These are phyloP conservation scores for Cryphonectria carpinicola DNA, from an alignment of 2,329 filamentous ascomycete species.

Conservation along the genomic window DNA sequence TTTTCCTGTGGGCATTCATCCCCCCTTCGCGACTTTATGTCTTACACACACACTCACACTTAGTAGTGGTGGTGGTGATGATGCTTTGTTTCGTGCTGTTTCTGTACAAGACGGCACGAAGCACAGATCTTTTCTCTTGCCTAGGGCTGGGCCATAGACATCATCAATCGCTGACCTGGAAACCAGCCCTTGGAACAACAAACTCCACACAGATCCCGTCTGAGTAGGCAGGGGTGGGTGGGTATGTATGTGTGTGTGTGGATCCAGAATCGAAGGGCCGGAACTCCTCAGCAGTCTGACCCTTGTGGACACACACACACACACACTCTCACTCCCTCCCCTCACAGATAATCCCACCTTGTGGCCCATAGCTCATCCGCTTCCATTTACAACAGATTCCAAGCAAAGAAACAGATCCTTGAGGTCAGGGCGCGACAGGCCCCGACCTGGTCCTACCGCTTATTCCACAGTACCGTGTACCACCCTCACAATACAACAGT, in stretches of 20 bases:
- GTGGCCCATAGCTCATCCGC: conserved; percentile 1
- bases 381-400: conserved; percentile 4
- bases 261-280: conserved; percentile 6
- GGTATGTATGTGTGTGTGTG: background rate
- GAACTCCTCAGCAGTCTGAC: conserved; percentile 7
- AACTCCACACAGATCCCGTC: conserved; percentile 10
- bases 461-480: conserved; percentile 1
- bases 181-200: conserved; percentile 18
- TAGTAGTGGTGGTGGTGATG: background rate
- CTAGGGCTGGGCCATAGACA: conserved; percentile 3
- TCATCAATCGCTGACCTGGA: conserved; percentile 12
- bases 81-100: conserved; percentile 27
- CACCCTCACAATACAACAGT: conserved; percentile 2
- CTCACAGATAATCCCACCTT: background rate
- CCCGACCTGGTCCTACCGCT: conserved; percentile 14
- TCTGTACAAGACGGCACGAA: conserved; percentile 14
- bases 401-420: conserved; percentile 14
- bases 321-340: background rate
- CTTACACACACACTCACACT: conserved; percentile 20
- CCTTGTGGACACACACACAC: conserved; percentile 7
- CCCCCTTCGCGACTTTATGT: conserved; percentile 24
- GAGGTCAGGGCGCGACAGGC: conserved; percentile 18
- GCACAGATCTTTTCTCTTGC: conserved; percentile 14
- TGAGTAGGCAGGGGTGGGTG: conserved; percentile 6
- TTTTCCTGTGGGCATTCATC: conserved; percentile 18